Conservation (phyloP, 345 rosid genomes). For the Populus ilicifolia region DNA sequence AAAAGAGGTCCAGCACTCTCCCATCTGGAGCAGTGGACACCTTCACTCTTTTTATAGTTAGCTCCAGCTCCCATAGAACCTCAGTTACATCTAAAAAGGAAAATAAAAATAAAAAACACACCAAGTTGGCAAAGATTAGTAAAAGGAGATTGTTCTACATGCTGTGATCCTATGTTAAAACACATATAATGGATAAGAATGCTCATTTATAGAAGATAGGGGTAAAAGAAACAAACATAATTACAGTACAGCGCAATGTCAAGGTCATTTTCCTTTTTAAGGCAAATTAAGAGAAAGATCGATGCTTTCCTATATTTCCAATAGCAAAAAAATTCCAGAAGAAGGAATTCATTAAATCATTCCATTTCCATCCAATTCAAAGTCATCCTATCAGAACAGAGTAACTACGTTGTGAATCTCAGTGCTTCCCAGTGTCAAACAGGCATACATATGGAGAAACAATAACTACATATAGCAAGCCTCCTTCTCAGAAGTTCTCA, state of each 20-base stretch:
- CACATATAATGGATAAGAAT: background rate
- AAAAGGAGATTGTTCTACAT: background rate
- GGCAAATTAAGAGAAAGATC: background rate
- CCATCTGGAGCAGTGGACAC: conserved; percentile 71
- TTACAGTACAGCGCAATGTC: background rate
- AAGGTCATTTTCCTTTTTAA: background rate
- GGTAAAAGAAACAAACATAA: background rate
- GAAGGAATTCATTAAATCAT: background rate
- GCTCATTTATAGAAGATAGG: background rate
- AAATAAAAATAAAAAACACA: background rate
- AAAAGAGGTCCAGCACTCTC: conserved; percentile 66
- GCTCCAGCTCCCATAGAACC: conserved; percentile 65
- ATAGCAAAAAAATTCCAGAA: background rate
- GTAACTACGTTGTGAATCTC: background rate
- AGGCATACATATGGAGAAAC: background rate
- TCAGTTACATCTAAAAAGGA: conserved; percentile 47
- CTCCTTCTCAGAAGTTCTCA: background rate
- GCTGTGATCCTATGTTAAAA: background rate
- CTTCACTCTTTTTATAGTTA: conserved; percentile 60
- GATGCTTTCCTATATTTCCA: background rate
- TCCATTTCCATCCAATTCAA: background rate
- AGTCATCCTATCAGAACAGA: background rate
- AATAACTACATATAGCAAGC: background rate
- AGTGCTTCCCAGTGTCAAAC: background rate
- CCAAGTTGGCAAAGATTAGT: background rate